Evolutionary conservation across 257 asterid species (phyloP).

Genomic region (Mentha longifolia): DNA sequence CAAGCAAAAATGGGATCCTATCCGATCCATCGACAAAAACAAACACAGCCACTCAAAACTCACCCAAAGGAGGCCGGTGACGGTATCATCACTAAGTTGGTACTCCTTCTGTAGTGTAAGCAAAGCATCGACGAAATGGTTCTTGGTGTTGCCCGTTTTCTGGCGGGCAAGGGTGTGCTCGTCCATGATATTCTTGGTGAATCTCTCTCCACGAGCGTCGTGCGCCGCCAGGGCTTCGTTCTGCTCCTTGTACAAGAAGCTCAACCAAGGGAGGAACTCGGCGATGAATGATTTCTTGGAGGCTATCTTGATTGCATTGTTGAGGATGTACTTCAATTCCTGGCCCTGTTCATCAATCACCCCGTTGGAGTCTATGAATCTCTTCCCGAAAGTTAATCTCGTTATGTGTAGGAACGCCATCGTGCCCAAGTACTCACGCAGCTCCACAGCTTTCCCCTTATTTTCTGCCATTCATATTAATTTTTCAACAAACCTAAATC

Average conservation of each 20-base stretch:
- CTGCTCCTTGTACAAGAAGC: conserved; percentile 59
- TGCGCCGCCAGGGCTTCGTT: conserved; percentile 54
- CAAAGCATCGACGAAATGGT: conserved; percentile 81
- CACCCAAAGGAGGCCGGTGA: conserved; percentile 88
- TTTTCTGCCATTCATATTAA: conserved; percentile 42
- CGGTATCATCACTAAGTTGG: conserved; percentile 68
- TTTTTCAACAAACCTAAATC: background rate
- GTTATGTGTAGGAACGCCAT: conserved; percentile 89
- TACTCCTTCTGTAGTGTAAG: conserved; percentile 74
- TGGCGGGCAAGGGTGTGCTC: conserved; percentile 73
- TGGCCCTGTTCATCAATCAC: conserved; percentile 65
- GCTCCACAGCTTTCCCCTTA: conserved; percentile 54
- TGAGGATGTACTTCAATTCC: conserved; percentile 68
- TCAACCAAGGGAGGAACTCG: conserved; percentile 63
- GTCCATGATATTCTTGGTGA: conserved; percentile 75
- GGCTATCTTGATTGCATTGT: conserved; percentile 55
- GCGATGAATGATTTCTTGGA: conserved; percentile 53
- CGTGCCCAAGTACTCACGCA: conserved; percentile 67
- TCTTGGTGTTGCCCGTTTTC: conserved; percentile 68
- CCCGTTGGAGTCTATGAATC: conserved; percentile 66
- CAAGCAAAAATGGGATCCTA: background rate
- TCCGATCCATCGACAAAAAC: background rate
- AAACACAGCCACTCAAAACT: background rate
- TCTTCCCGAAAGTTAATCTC: conserved; percentile 74
- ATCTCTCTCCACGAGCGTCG: conserved; percentile 47